These are phyloP conservation scores for Ambrosia hybrid DNA, from an alignment of 140 eudicot species.

Conservation along the genomic window DNA sequence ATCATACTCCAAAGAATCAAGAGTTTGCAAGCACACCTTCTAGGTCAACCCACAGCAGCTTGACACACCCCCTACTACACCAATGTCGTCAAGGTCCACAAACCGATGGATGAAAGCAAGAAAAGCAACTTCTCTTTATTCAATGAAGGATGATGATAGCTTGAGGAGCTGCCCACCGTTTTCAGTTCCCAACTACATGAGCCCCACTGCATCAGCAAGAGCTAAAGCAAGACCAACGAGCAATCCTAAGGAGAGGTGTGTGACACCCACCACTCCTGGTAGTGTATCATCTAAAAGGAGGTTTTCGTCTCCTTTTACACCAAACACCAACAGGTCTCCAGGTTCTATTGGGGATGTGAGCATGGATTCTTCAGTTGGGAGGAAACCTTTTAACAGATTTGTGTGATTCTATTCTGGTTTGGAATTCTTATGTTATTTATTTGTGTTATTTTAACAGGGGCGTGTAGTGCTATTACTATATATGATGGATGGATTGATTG, in stretches of 20 bases:
- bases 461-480: constrained; percentile 23
- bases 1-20: constrained; percentile 33
- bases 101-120: constrained; percentile 40
- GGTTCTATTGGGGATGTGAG: constrained; percentile 52
- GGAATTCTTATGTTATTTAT: neutral
- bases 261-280: constrained; percentile 55
- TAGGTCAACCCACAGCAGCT: constrained; percentile 50
- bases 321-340: constrained; percentile 41
- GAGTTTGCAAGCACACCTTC: constrained; percentile 42
- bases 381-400: constrained; percentile 92
- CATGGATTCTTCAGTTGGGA: constrained; percentile 60
- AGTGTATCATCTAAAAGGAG: constrained; percentile 56
- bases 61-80: constrained; percentile 37
- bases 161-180: constrained; percentile 91
- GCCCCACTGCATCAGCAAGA: constrained; percentile 76
- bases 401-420: constrained; percentile 51
- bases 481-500: constrained; percentile 16
- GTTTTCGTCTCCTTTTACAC: constrained; percentile 67
- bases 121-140: constrained; percentile 42
- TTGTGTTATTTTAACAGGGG: constrained; percentile 24
- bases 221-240: constrained; percentile 75
- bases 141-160: constrained; percentile 81
- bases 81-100: constrained; percentile 53
- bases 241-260: constrained; percentile 58
- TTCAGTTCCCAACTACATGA: constrained; percentile 87